Evolutionary conservation across 352 stramenopile species (phyloP).

Genomic region (Phytophthora citrophthora): DNA sequence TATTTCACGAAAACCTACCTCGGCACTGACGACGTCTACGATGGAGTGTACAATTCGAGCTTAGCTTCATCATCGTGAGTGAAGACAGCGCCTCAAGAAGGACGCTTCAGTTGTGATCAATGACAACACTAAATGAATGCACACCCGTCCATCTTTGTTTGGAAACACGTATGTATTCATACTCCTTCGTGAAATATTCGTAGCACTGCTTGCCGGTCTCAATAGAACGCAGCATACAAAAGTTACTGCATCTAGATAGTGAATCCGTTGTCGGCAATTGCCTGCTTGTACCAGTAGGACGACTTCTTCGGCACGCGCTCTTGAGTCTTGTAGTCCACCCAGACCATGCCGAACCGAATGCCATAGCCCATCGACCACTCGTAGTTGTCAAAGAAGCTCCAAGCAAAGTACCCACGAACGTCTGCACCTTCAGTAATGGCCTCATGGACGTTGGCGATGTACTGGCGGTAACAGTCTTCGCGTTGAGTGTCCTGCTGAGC

Average conservation of each 20-base stretch:
- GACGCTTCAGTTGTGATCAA: too few relatives aligned
- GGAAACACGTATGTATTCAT: too few relatives aligned
- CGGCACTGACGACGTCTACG: slow-evolving; percentile 38
- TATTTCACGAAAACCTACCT: slow-evolving; percentile 12
- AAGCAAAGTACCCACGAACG: slow-evolving; percentile 87
- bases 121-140: too few relatives aligned
- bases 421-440: slow-evolving; percentile 49
- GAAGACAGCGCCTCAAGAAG: too few relatives aligned
- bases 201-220: too few relatives aligned
- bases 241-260: slow-evolving; percentile 10
- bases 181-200: too few relatives aligned
- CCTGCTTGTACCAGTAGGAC: slow-evolving; percentile 50
- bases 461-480: slow-evolving; percentile 77
- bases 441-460: slow-evolving; percentile 72
- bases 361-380: slow-evolving; percentile 81
- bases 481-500: slow-evolving; percentile 73
- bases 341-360: slow-evolving; percentile 59
- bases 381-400: slow-evolving; percentile 93
- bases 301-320: slow-evolving; percentile 68
- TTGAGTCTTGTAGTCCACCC: slow-evolving; percentile 58
- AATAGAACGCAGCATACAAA: too few relatives aligned
- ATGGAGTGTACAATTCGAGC: slow-evolving; percentile 25
- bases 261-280: slow-evolving; percentile 52
- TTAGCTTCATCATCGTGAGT: not conserved
- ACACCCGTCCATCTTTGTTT: too few relatives aligned